Evolutionary conservation across 2,329 filamentous ascomycete species (phyloP), one percentile per base, ranked within the genome.

Genomic region (Pleoardoris graminearum): DNA sequence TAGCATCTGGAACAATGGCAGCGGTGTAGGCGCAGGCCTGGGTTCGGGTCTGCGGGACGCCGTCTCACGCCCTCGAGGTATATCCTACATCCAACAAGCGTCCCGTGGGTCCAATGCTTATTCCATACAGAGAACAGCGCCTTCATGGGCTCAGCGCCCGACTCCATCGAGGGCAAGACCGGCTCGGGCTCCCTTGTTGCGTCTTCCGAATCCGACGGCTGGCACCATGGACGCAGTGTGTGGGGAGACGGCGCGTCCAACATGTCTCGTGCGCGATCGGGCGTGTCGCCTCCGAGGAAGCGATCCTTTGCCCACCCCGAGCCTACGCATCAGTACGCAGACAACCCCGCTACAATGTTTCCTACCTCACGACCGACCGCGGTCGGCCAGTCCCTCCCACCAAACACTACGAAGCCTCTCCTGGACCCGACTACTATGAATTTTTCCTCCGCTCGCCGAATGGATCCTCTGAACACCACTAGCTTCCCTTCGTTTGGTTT

Each of bases 101-200:
- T 21, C n/a, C 30, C 30, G 33, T 38, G 39, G 23, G 37, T 37
- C 23, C 35, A 7, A 48, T 27, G 14, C 66, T 71, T 23, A 70
- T 57, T 25, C 10, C 19, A 21, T 27, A 38, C 47, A 75, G 72
- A 74, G 43, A 69, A 62, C 41, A 59, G 61, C 45, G 58, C 63
- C 32, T 63, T 66, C 35, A 56, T 62, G 10, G 55, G 61, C 35
- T 55, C 63, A 5, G 46, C 58, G 12, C 44, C 57, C 27, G 73
- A 75, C 17, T 62, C 68, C 23, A 58, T 79, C 33, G 81, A 83
- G 60, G 80, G 77, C 49, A 84, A 86, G 65, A 85, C 84, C 3
- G 88, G 88, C 43, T 90, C 88, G 5, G 81, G 85, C 55, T 88
- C 87, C 53, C 77, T 91, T 33, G 80, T 89, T 54, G 80, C 84